Base-by-base conservation (phyloP, 306 rosid species). In the Corylus avellana region DNA sequence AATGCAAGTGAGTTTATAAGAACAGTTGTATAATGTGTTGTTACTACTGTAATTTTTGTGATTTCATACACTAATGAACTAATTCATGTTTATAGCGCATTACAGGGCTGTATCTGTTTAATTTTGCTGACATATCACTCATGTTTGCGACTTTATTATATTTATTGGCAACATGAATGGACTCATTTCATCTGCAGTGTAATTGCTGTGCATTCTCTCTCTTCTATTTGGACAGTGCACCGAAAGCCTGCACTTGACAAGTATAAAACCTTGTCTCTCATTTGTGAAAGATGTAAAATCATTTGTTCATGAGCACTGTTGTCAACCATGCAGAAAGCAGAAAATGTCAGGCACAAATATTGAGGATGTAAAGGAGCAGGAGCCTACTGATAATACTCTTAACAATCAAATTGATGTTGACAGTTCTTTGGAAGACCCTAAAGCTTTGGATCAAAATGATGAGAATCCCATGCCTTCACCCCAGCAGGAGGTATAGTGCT, bases 381-480 rank as follows among this genome's bases (percentile, higher is more conserved):
- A 82, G 73, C 50, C 74, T 80, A 73, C 57, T 32, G 87, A 84
- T 56, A 77, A 77, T 85, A 61, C 89, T 44, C 76, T 83, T 13
- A 80, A 76, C 32, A 73, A 85, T 82, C 87, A 84, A 85, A 89
- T 73, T 75, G 81, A 62, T 12, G 78, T 74, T 79, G 92, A 76
- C 49, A 80, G 63, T 74, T 73, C 89, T 4, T 85, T n/a, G 82
- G 90, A 80, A 64, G 86, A 84, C 79, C 82, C 32, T 32, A 88
- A 84, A 57, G 83, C 66, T 69, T 81, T 86, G 22, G 83, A 76
- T 76, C 63, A 79, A 78, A 85, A 48, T 78, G 86, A 78, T 39
- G 87, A 82, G 55, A 85, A 62, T 76, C 80, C 86, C 48, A 88
- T 93, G 92, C 97, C 98, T 77, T 90, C 98, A 7, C 74, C 90